Percentiles rank a stretch among this genome's conserved stretches.
Evolutionary conservation across 768 basidiomycete genomes (phyloP).

Genomic region (Russula brevipes): DNA sequence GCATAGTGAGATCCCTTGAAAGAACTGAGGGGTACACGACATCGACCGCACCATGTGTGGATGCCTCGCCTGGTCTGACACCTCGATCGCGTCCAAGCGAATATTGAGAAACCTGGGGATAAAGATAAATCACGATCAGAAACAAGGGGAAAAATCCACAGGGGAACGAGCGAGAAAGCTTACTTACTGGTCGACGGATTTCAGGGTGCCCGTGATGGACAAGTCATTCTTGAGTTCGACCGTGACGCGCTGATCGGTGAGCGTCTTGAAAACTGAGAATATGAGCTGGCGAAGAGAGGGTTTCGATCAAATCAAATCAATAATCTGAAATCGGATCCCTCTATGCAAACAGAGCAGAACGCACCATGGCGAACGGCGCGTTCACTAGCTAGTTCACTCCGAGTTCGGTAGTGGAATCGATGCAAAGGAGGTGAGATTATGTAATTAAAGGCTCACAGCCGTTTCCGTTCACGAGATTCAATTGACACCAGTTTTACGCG

Average conservation of each 20-base stretch:
- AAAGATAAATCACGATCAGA: background rate
- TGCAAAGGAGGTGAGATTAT: background rate
- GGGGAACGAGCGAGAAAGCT: constrained; percentile 29
- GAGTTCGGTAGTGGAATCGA: too few species aligned
- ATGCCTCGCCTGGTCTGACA: constrained; percentile 87
- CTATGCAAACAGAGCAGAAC: background rate
- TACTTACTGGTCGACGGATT: constrained; percentile 94
- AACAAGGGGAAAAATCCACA: background rate
- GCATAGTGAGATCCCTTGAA: background rate
- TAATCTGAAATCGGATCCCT: background rate
- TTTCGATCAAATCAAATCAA: too few species aligned
- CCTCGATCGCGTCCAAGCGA: constrained; percentile 87
- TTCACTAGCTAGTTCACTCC: too few species aligned
- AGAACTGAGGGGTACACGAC: background rate
- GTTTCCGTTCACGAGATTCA: too few species aligned
- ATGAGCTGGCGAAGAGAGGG: constrained; percentile 54
- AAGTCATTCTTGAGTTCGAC: constrained; percentile 99
- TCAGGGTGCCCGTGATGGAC: constrained; percentile 89
- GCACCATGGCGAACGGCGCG: constrained; percentile 9
- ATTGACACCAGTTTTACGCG: too few species aligned
- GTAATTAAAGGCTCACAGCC: background rate
- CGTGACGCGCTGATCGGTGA: constrained; percentile 94
- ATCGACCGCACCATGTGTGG: constrained; percentile 82
- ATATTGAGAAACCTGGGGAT: constrained; percentile 83
- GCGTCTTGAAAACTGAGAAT: constrained; percentile 98